Conservation (phyloP, 2,329 filamentous ascomycete genomes). For the Hypoxylon sp. region DNA sequence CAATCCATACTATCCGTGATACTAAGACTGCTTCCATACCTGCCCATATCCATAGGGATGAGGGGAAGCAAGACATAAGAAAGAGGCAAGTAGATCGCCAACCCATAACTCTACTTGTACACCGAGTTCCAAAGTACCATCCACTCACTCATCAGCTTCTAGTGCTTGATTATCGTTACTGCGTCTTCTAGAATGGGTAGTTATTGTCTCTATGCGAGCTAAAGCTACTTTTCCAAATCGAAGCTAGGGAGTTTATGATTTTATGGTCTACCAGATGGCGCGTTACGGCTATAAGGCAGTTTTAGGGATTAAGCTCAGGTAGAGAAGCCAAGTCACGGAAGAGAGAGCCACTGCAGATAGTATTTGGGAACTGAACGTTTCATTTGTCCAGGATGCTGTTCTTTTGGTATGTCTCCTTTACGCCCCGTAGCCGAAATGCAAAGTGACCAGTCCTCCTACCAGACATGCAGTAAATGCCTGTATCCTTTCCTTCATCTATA, state of each 20-base stretch:
- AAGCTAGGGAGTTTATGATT: background rate
- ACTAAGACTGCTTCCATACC: too few relatives aligned
- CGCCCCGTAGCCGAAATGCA: constrained; percentile 69
- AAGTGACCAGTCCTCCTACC: constrained; percentile 62
- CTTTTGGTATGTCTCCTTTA: constrained; percentile 67
- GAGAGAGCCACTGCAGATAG: background rate
- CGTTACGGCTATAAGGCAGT: background rate
- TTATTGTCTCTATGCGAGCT: too few relatives aligned
- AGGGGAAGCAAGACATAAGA: too few relatives aligned
- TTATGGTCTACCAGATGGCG: background rate
- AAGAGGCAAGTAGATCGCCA: too few relatives aligned
- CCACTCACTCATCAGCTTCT: background rate
- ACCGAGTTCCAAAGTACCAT: too few relatives aligned
- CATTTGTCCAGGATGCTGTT: constrained; percentile 64
- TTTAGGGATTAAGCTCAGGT: background rate
- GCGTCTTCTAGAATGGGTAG: background rate
- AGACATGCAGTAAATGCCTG: constrained; percentile 43
- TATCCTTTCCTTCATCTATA: constrained; percentile 33
- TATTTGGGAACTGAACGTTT: constrained; percentile 50
- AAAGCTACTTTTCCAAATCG: background rate
- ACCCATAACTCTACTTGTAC: too few relatives aligned
- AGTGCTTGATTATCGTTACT: background rate
- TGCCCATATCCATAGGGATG: too few relatives aligned
- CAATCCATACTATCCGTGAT: background rate
- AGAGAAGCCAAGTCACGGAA: constrained; percentile 10